Evolutionary conservation across 1,284 basidiomycete genomes (phyloP).

Genomic region (Fereydounia khargensis): DNA sequence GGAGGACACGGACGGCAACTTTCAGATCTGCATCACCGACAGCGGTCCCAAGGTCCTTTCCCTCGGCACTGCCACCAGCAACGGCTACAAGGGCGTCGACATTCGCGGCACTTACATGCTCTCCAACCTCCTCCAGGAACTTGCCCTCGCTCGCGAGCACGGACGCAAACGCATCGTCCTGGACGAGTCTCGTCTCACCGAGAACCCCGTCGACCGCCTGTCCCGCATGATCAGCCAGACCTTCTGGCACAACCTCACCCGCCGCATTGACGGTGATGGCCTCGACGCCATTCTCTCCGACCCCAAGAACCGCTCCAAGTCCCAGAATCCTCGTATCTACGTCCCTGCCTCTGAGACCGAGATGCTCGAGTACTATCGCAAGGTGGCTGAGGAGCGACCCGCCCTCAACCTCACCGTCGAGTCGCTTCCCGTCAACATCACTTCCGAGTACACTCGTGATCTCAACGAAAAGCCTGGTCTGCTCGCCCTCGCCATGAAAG

Average conservation of each 20-base stretch:
- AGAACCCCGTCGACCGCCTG: constrained; percentile 94
- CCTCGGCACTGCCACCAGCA: constrained; percentile 91
- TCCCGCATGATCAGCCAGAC: constrained; percentile 97
- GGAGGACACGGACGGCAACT: constrained; percentile 95
- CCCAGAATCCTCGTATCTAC: constrained; percentile 74
- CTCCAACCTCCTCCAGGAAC: constrained; percentile 96
- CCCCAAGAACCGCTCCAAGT: constrained; percentile 69
- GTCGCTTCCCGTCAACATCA: constrained; percentile 82
- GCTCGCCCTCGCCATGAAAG: constrained; percentile 85
- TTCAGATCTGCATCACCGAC: constrained; percentile 91
- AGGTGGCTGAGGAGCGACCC: constrained; percentile 59
- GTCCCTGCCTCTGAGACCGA: constrained; percentile 86
- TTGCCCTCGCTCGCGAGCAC: constrained; percentile 93
- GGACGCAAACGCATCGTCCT: constrained; percentile 92
- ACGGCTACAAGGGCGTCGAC: constrained; percentile 80
- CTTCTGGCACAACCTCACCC: constrained; percentile 96
- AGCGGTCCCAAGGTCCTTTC: constrained; percentile 95
- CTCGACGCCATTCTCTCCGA: constrained; percentile 94
- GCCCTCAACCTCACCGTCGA: constrained; percentile 88
- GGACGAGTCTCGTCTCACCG: constrained; percentile 91
- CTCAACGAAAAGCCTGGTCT: constrained; percentile 91
- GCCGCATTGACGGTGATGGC: constrained; percentile 93
- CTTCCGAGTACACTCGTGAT: constrained; percentile 84
- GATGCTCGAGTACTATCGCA: constrained; percentile 86
- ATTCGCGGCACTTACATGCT: constrained; percentile 81